A percentile compares a stretch with the other conserved stretches of the same genome.
phyloP scores from a whole-genome alignment of 768 basidiomycete genomes.

The Agaricus subrufescens region DNA sequence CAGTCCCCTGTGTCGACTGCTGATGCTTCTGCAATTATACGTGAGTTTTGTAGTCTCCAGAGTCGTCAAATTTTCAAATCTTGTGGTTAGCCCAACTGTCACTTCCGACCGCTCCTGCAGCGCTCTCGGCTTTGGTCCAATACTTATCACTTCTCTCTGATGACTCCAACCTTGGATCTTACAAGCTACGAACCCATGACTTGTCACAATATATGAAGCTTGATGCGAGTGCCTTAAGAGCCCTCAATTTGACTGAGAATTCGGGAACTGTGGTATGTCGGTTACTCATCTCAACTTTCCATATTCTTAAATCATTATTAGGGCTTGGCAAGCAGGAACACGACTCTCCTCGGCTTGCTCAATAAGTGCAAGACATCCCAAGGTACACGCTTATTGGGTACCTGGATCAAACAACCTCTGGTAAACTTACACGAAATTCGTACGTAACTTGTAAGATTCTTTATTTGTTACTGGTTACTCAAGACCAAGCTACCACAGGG shows the following conservation, averaged over 20 bases:
- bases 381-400: conserved; percentile 79
- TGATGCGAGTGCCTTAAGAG: conserved; percentile 90
- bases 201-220: conserved; percentile 93
- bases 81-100: conserved; percentile 61
- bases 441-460: conserved; percentile 29
- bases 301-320: conserved; percentile 17
- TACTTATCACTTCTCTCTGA: conserved; percentile 83
- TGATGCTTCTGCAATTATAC: conserved; percentile 47
- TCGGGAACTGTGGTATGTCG: conserved; percentile 48
- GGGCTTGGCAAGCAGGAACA: conserved; percentile 70
- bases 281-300: background rate
- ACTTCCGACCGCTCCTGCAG: conserved; percentile 72
- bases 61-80: background rate
- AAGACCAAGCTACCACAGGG: conserved; percentile 35
- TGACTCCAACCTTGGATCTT: conserved; percentile 73
- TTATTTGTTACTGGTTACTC: background rate
- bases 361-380: conserved; percentile 98
- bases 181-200: conserved; percentile 81
- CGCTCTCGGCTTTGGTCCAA: conserved; percentile 74
- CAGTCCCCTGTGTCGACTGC: conserved; percentile 36
- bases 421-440: conserved; percentile 92
- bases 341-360: conserved; percentile 82
- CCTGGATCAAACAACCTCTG: conserved; percentile 95
- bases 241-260: conserved; percentile 78
- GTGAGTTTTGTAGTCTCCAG: conserved; percentile 30